These are phyloP conservation scores for Hondaea fermentalgiana DNA, from an alignment of 108 stramenopile species.

Conservation along the genomic window DNA sequence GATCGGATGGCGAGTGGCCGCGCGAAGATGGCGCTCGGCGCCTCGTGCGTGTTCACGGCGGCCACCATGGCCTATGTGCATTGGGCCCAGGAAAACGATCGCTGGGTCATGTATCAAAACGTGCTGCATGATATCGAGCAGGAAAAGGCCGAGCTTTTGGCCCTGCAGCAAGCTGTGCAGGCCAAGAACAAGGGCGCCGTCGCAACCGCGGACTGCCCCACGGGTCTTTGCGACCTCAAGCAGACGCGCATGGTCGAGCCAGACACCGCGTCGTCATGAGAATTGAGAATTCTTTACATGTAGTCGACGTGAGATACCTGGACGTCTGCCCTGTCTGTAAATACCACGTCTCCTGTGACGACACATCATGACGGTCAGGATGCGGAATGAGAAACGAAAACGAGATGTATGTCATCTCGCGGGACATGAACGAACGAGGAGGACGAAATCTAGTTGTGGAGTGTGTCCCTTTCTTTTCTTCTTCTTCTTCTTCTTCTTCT, in stretches of 20 bases:
- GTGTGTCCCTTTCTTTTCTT: too few relatives aligned
- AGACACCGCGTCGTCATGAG: neutral
- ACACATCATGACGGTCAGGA: too few relatives aligned
- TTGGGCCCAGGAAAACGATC: neutral
- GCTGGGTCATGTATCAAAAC: neutral
- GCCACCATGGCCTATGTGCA: neutral
- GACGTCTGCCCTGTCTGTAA: too few relatives aligned
- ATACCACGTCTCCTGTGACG: too few relatives aligned
- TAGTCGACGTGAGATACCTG: too few relatives aligned
- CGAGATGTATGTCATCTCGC: too few relatives aligned
- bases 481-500: too few relatives aligned
- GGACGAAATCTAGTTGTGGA: too few relatives aligned
- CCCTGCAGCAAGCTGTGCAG: neutral
- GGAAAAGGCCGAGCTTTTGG: neutral
- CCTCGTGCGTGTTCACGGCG: neutral
- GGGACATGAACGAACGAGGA: too few relatives aligned
- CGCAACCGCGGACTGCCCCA: neutral
- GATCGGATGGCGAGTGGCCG: neutral
- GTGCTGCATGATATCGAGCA: neutral
- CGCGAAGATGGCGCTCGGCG: neutral
- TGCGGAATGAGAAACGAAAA: too few relatives aligned
- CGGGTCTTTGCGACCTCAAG: neutral
- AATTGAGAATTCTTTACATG: too few relatives aligned
- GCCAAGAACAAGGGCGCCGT: neutral
- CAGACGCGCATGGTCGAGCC: neutral